These are phyloP conservation scores for Meira nashicola DNA, from an alignment of 1,284 basidiomycete genomes.

Conservation along the genomic window DNA sequence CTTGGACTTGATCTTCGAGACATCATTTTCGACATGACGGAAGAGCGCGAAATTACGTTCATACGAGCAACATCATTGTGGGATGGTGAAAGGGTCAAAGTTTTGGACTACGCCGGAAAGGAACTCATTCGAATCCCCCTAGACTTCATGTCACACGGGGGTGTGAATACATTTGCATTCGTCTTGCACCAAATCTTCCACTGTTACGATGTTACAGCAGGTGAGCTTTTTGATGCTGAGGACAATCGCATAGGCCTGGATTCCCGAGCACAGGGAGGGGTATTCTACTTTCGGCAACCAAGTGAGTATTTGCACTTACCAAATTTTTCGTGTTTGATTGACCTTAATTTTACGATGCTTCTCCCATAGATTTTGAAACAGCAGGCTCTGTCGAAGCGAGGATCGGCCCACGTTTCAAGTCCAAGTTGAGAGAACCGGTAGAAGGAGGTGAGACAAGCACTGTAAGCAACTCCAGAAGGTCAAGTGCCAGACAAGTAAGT, in stretches of 20 bases:
- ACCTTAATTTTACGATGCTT: neutral
- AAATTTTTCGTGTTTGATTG: neutral
- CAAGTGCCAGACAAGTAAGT: neutral
- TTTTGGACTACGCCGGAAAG: neutral
- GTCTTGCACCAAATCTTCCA: neutral
- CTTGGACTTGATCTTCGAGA: too few species aligned
- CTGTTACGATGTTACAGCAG: neutral
- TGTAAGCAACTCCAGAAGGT: conserved; percentile 2
- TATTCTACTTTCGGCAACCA: neutral
- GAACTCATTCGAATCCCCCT: neutral
- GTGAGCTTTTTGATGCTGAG: neutral
- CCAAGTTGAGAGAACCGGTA: neutral
- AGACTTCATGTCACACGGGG: neutral
- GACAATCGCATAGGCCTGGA: neutral
- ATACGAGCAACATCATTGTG: too few species aligned
- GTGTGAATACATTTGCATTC: neutral
- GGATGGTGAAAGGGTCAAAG: neutral
- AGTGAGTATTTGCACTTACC: neutral
- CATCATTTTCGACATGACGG: too few species aligned
- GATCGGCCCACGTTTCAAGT: conserved; percentile 1
- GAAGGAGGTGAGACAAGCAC: neutral
- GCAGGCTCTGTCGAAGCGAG: neutral
- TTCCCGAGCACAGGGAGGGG: too few species aligned
- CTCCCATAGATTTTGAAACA: neutral
- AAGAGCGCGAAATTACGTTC: too few species aligned